These are phyloP conservation scores for Camelina sativa DNA, from an alignment of 345 rosid genomes.

Conservation along the genomic window DNA sequence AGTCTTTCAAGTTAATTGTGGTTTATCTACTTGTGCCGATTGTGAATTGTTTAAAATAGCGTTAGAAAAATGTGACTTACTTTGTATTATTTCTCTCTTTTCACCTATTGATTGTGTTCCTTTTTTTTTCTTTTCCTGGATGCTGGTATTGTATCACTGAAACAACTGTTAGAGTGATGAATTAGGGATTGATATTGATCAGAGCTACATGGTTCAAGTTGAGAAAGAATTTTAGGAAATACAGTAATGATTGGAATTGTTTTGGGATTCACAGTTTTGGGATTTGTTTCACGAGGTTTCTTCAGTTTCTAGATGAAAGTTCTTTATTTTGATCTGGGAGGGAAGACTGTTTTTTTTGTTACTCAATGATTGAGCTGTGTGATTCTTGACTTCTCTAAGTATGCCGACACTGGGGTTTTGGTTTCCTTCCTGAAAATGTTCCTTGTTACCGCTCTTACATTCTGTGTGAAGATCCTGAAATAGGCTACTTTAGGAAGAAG, in stretches of 20 bases:
- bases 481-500: slow-evolving; percentile 33
- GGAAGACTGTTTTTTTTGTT: slow-evolving; percentile 30
- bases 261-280: slow-evolving; percentile 35
- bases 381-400: slow-evolving; percentile 25
- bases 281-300: slow-evolving; percentile 34
- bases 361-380: slow-evolving; percentile 15
- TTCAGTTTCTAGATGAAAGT: no score
- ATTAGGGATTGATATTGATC: slow-evolving; percentile 54
- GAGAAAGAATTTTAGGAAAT: slow-evolving; percentile 47
- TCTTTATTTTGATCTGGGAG: slow-evolving; percentile 20
- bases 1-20: neutral
- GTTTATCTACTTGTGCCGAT: neutral
- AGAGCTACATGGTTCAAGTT: slow-evolving; percentile 54
- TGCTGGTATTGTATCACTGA: slow-evolving; percentile 52
- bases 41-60: neutral
- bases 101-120: slow-evolving; percentile 38
- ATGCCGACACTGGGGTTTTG: slow-evolving; percentile 27
- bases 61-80: no score
- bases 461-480: slow-evolving; percentile 29
- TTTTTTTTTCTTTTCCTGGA: slow-evolving; percentile 42
- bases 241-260: slow-evolving; percentile 16
- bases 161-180: slow-evolving; percentile 55
- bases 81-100: slow-evolving; percentile 20
- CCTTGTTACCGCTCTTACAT: slow-evolving; percentile 23
- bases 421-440: slow-evolving; percentile 23